Evolutionary conservation across 495 filamentous ascomycete species (phyloP).

Genomic region (Annulohypoxylon maeteangense): DNA sequence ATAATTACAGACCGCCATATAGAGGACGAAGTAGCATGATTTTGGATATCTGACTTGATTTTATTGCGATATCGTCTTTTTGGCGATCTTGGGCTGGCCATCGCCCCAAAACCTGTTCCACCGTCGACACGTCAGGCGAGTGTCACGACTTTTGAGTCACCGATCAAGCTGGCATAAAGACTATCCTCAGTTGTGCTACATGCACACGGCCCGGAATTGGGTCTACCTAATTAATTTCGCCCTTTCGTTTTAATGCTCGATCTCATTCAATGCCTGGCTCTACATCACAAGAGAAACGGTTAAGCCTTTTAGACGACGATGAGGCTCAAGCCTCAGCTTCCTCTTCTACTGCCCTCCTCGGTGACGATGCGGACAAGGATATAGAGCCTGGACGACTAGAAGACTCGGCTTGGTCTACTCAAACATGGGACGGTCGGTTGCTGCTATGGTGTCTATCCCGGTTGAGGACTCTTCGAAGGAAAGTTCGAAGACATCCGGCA

Average conservation of each 20-base stretch:
- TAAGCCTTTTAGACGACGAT: constrained; percentile 35
- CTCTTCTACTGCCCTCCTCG: constrained; percentile 32
- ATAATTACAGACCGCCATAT: background rate
- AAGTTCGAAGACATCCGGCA: constrained; percentile 29
- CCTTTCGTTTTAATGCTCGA: constrained; percentile 23
- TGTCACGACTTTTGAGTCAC: constrained; percentile 20
- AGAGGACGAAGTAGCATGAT: constrained; percentile 14
- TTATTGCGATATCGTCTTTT: background rate
- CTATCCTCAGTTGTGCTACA: constrained; percentile 23
- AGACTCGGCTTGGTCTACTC: constrained; percentile 6
- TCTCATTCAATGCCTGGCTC: constrained; percentile 37
- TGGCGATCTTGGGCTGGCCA: background rate
- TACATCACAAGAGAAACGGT: constrained; percentile 32
- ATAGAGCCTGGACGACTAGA: constrained; percentile 15
- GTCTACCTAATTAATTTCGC: constrained; percentile 3
- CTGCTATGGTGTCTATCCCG: constrained; percentile 33
- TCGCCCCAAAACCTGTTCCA: background rate
- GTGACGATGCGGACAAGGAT: constrained; percentile 22
- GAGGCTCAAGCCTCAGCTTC: constrained; percentile 27
- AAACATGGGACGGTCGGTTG: constrained; percentile 24
- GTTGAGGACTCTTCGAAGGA: constrained; percentile 30
- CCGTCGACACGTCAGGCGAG: constrained; percentile 1
- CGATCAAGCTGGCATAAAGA: constrained; percentile 15
- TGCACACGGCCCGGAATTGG: background rate
- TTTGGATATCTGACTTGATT: constrained; percentile 7